Percentiles rank a stretch among this genome's conserved stretches.
Evolutionary conservation across 2,329 filamentous ascomycete genomes (phyloP).

Genomic region (Ascochyta koolunga): DNA sequence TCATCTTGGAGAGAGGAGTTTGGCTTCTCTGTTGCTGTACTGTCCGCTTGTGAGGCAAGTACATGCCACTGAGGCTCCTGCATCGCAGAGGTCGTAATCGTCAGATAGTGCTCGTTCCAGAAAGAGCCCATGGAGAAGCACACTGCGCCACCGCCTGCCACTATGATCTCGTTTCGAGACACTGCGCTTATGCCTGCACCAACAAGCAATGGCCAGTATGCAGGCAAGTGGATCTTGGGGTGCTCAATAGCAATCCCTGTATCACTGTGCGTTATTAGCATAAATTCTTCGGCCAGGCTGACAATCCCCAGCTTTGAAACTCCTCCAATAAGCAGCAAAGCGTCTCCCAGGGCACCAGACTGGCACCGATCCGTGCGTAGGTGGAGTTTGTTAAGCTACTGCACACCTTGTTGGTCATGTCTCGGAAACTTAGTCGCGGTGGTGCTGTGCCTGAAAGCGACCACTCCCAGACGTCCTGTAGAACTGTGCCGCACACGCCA

Average conservation of each 20-base stretch:
- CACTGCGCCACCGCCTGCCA: conserved; percentile 81
- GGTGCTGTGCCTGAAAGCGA: conserved; percentile 45
- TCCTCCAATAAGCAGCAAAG: conserved; percentile 60
- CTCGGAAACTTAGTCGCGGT: conserved; percentile 34
- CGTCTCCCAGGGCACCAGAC: conserved; percentile 53
- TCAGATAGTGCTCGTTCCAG: conserved; percentile 64
- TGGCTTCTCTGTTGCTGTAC: conserved; percentile 19
- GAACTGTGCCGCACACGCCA: conserved; percentile 65
- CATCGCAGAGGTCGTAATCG: conserved; percentile 23
- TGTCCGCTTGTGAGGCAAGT: conserved; percentile 16
- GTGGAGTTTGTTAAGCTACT: conserved; percentile 27
- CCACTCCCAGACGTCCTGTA: conserved; percentile 71
- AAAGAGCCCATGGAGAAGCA: conserved; percentile 91
- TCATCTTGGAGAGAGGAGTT: not conserved
- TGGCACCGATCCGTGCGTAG: conserved; percentile 59
- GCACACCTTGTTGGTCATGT: conserved; percentile 36
- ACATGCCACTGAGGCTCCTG: conserved; percentile 28
- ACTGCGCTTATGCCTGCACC: conserved; percentile 66
- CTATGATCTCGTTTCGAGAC: conserved; percentile 58
- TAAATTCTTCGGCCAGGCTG: conserved; percentile 35
- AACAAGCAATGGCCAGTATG: conserved; percentile 69
- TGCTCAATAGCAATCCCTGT: conserved; percentile 27
- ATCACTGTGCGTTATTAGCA: conserved; percentile 29
- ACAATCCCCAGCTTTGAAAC: conserved; percentile 46
- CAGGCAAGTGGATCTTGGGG: conserved; percentile 29